phyloP scores from a whole-genome alignment of 352 stramenopile genomes.

The Pythium apleroticum region DNA sequence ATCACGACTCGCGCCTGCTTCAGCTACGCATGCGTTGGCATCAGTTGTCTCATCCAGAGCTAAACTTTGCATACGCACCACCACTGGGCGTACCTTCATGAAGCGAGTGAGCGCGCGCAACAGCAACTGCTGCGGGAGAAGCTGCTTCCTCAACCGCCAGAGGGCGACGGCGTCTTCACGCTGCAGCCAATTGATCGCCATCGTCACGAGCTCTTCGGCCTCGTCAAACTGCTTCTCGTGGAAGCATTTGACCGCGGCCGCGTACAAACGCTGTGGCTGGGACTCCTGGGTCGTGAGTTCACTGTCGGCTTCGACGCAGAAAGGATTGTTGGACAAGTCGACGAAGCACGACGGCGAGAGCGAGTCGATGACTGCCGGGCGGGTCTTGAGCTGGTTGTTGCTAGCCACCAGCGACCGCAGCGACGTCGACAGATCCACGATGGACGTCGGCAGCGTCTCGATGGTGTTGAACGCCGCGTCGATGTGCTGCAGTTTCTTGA shows the following conservation, averaged over 20 bases:
- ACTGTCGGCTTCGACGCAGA: constrained; percentile 24
- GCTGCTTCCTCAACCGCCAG: constrained; percentile 21
- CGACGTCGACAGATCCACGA: constrained; percentile 33
- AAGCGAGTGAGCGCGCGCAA: constrained; percentile 47
- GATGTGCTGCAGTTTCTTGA: constrained; percentile 38
- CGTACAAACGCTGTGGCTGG: constrained; percentile 22
- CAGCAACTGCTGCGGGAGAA: constrained; percentile 35
- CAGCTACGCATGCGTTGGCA: constrained; percentile 12
- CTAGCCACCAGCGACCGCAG: constrained; percentile 47
- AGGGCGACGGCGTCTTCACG: constrained; percentile 2
- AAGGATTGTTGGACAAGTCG: constrained; percentile 71
- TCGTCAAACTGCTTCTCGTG: constrained; percentile 27
- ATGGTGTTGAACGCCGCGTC: constrained; percentile 54
- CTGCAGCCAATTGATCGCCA: constrained; percentile 28
- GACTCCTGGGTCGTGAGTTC: not conserved
- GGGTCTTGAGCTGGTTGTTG: constrained; percentile 41
- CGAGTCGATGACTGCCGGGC: constrained; percentile 32
- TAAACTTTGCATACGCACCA: not conserved
- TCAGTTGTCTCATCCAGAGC: not conserved
- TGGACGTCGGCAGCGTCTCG: constrained; percentile 45
- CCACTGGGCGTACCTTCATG: constrained; percentile 44
- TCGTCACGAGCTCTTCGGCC: constrained; percentile 35
- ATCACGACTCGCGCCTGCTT: constrained; percentile 24
- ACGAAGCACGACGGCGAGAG: constrained; percentile 33
- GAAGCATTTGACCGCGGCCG: constrained; percentile 34